Evolutionary conservation across 2,329 filamentous ascomycete species (phyloP).

Genomic region (Microsporum audouinii): DNA sequence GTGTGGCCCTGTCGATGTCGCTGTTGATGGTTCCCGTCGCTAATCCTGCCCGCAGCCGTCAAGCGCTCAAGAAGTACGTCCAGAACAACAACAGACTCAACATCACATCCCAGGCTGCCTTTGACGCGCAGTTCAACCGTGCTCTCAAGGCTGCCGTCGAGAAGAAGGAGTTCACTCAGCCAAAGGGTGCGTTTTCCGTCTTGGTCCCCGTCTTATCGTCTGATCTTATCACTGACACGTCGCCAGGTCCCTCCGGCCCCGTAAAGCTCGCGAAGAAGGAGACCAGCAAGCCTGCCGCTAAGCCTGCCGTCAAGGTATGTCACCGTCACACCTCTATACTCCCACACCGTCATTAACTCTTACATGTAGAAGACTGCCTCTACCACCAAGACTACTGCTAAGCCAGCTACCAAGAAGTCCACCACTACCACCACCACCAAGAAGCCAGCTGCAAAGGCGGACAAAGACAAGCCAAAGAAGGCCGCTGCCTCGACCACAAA

Average conservation of each 20-base stretch:
- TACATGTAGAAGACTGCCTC: constrained; percentile 9
- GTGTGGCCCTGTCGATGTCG: constrained; percentile 23
- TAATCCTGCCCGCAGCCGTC: constrained; percentile 42
- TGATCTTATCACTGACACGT: constrained; percentile 22
- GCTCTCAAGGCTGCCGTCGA: constrained; percentile 72
- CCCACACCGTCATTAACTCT: neutral
- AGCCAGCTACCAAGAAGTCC: constrained; percentile 21
- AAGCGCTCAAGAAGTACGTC: constrained; percentile 66
- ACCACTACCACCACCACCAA: constrained; percentile 16
- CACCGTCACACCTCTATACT: neutral
- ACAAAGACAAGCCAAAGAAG: constrained; percentile 34
- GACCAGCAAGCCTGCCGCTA: constrained; percentile 26
- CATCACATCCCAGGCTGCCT: constrained; percentile 44
- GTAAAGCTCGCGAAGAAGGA: constrained; percentile 87
- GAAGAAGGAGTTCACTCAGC: constrained; percentile 75
- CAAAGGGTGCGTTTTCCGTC: constrained; percentile 58
- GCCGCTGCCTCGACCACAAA: constrained; percentile 34
- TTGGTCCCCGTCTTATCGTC: neutral
- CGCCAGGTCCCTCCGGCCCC: constrained; percentile 64
- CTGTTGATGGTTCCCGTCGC: constrained; percentile 11
- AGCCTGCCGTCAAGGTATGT: constrained; percentile 26
- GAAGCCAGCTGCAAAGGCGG: constrained; percentile 23
- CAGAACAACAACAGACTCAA: constrained; percentile 51
- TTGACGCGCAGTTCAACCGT: constrained; percentile 73
- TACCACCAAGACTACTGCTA: constrained; percentile 25